These are phyloP conservation scores for Inonotus hispidus DNA, from an alignment of 1,284 basidiomycete species.

Conservation along the genomic window DNA sequence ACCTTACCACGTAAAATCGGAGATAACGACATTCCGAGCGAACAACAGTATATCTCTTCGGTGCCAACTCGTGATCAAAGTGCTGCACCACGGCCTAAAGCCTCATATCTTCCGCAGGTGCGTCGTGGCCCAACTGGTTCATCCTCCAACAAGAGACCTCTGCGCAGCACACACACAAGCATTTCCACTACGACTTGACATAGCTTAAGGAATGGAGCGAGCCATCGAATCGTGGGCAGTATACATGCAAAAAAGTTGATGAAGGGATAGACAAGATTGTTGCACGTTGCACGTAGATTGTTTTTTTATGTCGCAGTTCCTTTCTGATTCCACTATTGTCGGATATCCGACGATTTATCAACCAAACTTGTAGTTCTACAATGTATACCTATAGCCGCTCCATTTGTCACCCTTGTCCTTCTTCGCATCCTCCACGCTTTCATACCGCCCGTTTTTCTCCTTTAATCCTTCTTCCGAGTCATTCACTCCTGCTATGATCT, in stretches of 20 bases:
- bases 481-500: slow-evolving; percentile 50
- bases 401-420: slow-evolving; percentile 52
- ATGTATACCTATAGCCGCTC: slow-evolving; percentile 52
- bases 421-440: slow-evolving; percentile 46
- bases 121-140: background rate
- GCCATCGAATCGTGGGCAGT: too few species aligned
- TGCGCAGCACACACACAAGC: background rate
- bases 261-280: too few species aligned
- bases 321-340: too few species aligned
- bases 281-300: too few species aligned
- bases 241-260: too few species aligned
- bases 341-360: background rate
- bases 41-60: background rate
- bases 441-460: slow-evolving; percentile 34
- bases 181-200: background rate
- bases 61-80: background rate
- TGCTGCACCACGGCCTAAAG: background rate
- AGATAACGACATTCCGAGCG: background rate
- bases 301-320: too few species aligned
- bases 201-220: too few species aligned
- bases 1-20: too few species aligned
- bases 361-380: slow-evolving; percentile 19
- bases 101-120: background rate
- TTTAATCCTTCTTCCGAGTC: slow-evolving; percentile 23
- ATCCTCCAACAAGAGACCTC: background rate